Conservation (phyloP, 352 stramenopile genomes). For the Pythium rhizo-oryzae region DNA sequence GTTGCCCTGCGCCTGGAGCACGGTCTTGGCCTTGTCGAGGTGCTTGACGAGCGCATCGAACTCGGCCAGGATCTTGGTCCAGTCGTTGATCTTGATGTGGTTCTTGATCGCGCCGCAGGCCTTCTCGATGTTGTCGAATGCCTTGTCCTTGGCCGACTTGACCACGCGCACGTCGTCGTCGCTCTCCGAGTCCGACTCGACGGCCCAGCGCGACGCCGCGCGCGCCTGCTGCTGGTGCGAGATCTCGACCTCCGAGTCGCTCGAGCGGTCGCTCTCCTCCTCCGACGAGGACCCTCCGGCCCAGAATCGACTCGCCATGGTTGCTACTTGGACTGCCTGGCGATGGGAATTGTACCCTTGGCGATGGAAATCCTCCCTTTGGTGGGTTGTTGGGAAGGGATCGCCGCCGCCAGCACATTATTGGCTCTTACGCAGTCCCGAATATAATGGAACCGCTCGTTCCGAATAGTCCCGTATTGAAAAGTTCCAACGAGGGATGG, state of each 20-base stretch:
- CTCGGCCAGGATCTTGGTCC: conserved; percentile 94
- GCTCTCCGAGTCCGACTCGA: conserved; percentile 83
- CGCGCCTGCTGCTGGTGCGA: conserved; percentile 73
- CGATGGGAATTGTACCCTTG: background rate
- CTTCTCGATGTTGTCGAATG: conserved; percentile 53
- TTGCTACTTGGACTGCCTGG: background rate
- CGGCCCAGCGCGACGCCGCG: conserved; percentile 75
- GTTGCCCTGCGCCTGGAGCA: conserved; percentile 81
- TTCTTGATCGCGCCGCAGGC: conserved; percentile 80
- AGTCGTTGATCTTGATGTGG: conserved; percentile 97
- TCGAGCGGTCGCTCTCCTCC: conserved; percentile 76
- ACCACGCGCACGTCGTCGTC: conserved; percentile 94
- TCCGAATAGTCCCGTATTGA: conserved; percentile 15
- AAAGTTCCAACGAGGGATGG: background rate
- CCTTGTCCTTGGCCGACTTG: conserved; percentile 81
- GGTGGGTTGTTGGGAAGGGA: conserved; percentile 1
- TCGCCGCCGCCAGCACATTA: conserved; percentile 7
- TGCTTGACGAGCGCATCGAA: conserved; percentile 96
- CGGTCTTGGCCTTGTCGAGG: conserved; percentile 88
- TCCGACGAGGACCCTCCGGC: conserved; percentile 78
- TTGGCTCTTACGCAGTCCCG: conserved; percentile 33
- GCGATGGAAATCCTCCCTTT: background rate
- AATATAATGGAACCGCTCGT: background rate
- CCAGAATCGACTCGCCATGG: conserved; percentile 88
- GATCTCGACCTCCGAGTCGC: conserved; percentile 76